Conservation (phyloP, 2,329 filamentous ascomycete species). For the Penicillium sp. region DNA sequence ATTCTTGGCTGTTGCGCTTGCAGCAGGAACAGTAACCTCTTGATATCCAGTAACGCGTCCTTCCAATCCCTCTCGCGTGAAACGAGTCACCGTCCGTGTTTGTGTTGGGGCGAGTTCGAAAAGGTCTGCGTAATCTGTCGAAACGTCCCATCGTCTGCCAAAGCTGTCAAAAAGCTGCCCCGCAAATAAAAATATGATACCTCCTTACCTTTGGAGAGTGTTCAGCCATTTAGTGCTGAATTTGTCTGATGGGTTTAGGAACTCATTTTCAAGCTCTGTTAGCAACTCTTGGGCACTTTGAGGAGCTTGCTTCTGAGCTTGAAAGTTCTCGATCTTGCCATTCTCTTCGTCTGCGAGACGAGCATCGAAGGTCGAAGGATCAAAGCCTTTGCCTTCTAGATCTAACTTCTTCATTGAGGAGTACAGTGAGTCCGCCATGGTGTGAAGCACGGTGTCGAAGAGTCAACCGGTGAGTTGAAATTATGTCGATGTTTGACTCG, state of each 20-base stretch:
- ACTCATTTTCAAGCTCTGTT: slow-evolving; percentile 69
- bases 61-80: slow-evolving; percentile 86
- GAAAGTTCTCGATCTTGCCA: slow-evolving; percentile 35
- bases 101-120: slow-evolving; percentile 88
- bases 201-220: slow-evolving; percentile 72
- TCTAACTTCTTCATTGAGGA: slow-evolving; percentile 31
- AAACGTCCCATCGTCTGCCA: slow-evolving; percentile 71
- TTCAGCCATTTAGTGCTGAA: slow-evolving; percentile 89
- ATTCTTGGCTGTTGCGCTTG: slow-evolving; percentile 89
- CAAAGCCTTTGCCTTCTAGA: slow-evolving; percentile 26
- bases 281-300: slow-evolving; percentile 62
- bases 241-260: slow-evolving; percentile 72
- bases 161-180: slow-evolving; percentile 10
- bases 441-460: not conserved
- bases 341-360: slow-evolving; percentile 33
- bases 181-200: slow-evolving; percentile 18
- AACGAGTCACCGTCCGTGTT: slow-evolving; percentile 90
- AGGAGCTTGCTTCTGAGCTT: slow-evolving; percentile 45
- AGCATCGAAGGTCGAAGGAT: slow-evolving; percentile 29
- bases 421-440: slow-evolving; percentile 31
- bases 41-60: slow-evolving; percentile 90
- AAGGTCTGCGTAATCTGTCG: slow-evolving; percentile 76
- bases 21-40: slow-evolving; percentile 87
- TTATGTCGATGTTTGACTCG: slow-evolving; percentile 9
- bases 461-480: not conserved